These are phyloP conservation scores for Papilionanthe hybrid DNA, from an alignment of 116 monocot species.

Conservation along the genomic window DNA sequence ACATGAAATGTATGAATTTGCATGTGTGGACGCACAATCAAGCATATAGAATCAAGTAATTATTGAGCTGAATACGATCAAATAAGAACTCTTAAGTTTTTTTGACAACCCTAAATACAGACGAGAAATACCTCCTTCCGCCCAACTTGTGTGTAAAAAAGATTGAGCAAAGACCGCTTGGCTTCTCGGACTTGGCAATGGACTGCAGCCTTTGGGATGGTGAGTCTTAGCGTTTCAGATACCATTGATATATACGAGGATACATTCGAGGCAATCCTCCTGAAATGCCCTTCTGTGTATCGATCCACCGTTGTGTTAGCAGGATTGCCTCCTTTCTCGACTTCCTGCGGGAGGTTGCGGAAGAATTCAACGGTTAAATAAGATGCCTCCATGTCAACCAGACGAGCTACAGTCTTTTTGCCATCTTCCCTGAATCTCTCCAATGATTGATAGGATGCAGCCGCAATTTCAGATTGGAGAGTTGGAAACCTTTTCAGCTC, in stretches of 20 bases:
- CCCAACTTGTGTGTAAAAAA: conserved; percentile 58
- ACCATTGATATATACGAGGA: conserved; percentile 68
- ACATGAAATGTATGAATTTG: too few species aligned
- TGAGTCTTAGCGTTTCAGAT: conserved; percentile 40
- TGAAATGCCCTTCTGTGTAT: conserved; percentile 60
- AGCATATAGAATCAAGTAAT: too few species aligned
- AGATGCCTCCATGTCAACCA: conserved; percentile 72
- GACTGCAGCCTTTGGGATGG: conserved; percentile 67
- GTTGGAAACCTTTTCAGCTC: conserved; percentile 72
- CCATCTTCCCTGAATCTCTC: conserved; percentile 66
- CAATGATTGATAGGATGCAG: conserved; percentile 52
- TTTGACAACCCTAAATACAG: too few species aligned
- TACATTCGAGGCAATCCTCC: conserved; percentile 67
- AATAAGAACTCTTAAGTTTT: too few species aligned
- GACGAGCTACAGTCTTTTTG: conserved; percentile 49
- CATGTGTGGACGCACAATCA: too few species aligned
- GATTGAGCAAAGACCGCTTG: conserved; percentile 54
- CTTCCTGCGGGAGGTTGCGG: conserved; percentile 66
- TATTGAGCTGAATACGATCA: too few species aligned
- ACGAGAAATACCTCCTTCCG: conserved; percentile 42
- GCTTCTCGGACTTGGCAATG: conserved; percentile 81
- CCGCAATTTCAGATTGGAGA: conserved; percentile 65
- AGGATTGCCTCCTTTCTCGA: conserved; percentile 50
- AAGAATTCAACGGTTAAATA: conserved; percentile 76
- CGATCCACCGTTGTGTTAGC: conserved; percentile 21